Percentiles rank a stretch among this genome's conserved stretches.
Conservation (phyloP, 768 basidiomycete genomes). For the Collybia sordida region DNA sequence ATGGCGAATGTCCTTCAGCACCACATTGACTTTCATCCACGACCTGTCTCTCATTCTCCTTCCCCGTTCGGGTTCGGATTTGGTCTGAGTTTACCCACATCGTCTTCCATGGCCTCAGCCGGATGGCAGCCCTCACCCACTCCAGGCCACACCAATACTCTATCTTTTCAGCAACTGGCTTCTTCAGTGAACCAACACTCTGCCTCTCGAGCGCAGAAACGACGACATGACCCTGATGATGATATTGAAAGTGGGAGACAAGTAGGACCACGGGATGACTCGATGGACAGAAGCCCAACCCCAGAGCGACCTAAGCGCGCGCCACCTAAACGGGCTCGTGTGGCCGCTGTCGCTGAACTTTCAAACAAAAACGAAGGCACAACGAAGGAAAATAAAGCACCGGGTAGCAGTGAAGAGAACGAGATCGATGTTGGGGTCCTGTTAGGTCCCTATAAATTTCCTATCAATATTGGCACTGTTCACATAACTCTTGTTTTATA, state of each 20-base stretch:
- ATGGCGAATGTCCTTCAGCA: conserved; percentile 77
- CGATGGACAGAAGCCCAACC: conserved; percentile 86
- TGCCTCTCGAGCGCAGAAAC: conserved; percentile 50
- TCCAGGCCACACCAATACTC: conserved; percentile 48
- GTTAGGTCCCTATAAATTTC: conserved; percentile 54
- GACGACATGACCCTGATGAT: conserved; percentile 71
- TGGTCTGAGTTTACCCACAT: conserved; percentile 46
- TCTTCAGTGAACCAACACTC: conserved; percentile 47
- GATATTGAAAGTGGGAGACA: conserved; percentile 42
- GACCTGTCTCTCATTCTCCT: conserved; percentile 56
- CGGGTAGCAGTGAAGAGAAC: conserved; percentile 40
- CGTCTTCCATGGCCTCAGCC: conserved; percentile 40
- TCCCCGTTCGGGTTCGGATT: conserved; percentile 77
- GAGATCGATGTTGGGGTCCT: conserved; percentile 81
- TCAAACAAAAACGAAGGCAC: conserved; percentile 39
- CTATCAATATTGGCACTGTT: conserved; percentile 5
- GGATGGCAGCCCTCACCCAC: conserved; percentile 48
- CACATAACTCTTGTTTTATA: conserved; percentile 28
- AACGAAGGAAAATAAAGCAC: conserved; percentile 49
- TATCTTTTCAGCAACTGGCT: conserved; percentile 56
- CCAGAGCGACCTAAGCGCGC: conserved; percentile 75
- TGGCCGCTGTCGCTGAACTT: conserved; percentile 30
- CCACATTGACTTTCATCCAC: conserved; percentile 62
- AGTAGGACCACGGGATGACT: conserved; percentile 50
- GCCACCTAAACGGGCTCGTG: conserved; percentile 65